These are phyloP conservation scores for Eimeria acervulina DNA, from an alignment of 169 alveolate species.

Conservation along the genomic window DNA sequence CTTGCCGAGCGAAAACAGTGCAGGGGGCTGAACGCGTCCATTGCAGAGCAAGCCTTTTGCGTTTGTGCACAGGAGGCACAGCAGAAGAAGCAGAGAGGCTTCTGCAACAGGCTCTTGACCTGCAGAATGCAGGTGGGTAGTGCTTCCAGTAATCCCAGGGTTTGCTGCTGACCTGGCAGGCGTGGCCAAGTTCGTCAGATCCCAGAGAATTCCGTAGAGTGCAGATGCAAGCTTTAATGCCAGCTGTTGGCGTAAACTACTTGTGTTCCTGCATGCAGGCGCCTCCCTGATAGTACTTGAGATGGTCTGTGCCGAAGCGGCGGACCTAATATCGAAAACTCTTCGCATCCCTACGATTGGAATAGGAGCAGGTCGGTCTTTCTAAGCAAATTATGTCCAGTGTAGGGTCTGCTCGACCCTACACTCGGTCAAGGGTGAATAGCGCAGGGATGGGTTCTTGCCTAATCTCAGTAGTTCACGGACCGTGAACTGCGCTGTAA, in stretches of 20 bases:
- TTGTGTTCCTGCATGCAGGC: constrained; percentile 11
- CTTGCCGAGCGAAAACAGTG: neutral
- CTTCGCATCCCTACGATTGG: constrained; percentile 84
- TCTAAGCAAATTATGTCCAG: neutral
- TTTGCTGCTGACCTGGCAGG: neutral
- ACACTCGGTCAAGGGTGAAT: neutral
- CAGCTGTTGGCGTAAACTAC: neutral
- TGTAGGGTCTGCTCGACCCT: neutral
- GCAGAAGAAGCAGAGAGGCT: constrained; percentile 70
- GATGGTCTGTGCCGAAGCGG: constrained; percentile 85
- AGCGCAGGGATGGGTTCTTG: neutral
- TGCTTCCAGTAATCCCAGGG: neutral
- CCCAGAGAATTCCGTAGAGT: neutral
- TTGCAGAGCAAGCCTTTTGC: neutral
- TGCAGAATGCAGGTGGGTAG: constrained; percentile 80
- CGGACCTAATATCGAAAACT: constrained; percentile 74
- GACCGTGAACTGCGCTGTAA: neutral
- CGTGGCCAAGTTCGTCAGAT: neutral
- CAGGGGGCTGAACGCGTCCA: neutral
- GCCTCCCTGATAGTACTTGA: constrained; percentile 79
- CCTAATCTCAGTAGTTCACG: neutral
- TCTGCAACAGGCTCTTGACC: constrained; percentile 75
- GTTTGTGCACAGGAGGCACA: constrained; percentile 52
- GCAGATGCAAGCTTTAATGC: neutral
- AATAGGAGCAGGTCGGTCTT: constrained; percentile 82